Percentiles rank a stretch among this genome's conserved stretches.
These are phyloP conservation scores for Teunomyces tritomae DNA, from an alignment of 805 yeast species.

Conservation along the genomic window DNA sequence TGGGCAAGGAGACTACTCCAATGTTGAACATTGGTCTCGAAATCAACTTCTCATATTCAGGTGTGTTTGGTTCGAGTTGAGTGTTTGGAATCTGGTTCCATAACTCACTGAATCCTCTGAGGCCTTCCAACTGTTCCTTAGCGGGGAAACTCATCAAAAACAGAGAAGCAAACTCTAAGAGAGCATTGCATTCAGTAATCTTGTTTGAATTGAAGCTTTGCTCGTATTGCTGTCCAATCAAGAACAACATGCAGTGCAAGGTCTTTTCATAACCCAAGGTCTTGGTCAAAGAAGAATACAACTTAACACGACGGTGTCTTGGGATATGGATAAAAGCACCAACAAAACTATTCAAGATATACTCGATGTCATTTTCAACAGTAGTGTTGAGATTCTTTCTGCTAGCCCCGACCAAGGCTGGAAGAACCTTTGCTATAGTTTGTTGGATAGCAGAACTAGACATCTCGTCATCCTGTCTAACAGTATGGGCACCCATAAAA, in stretches of 20 bases:
- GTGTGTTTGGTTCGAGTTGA: constrained; percentile 38
- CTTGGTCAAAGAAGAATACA: constrained; percentile 73
- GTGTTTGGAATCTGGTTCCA: constrained; percentile 49
- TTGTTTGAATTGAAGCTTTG: constrained; percentile 48
- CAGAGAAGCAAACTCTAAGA: constrained; percentile 69
- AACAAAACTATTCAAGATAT: constrained; percentile 82
- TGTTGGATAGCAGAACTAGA: constrained; percentile 90
- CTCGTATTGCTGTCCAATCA: constrained; percentile 79
- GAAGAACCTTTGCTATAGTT: constrained; percentile 85
- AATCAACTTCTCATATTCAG: constrained; percentile 36
- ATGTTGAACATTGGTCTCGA: constrained; percentile 64
- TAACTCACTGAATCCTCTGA: constrained; percentile 48
- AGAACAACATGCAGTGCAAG: constrained; percentile 67
- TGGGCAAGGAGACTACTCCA: constrained; percentile 49
- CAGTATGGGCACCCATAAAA: constrained; percentile 97
- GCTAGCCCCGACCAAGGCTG: constrained; percentile 57
- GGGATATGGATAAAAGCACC: constrained; percentile 96
- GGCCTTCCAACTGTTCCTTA: constrained; percentile 60
- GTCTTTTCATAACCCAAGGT: constrained; percentile 70
- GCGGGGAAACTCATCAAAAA: constrained; percentile 69
- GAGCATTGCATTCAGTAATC: constrained; percentile 60
- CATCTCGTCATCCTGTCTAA: constrained; percentile 95
- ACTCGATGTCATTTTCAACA: constrained; percentile 66
- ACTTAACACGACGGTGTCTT: constrained; percentile 86
- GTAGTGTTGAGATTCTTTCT: constrained; percentile 38